phyloP scores from a whole-genome alignment of 331 rosid genomes.

The Acacia concinna region DNA sequence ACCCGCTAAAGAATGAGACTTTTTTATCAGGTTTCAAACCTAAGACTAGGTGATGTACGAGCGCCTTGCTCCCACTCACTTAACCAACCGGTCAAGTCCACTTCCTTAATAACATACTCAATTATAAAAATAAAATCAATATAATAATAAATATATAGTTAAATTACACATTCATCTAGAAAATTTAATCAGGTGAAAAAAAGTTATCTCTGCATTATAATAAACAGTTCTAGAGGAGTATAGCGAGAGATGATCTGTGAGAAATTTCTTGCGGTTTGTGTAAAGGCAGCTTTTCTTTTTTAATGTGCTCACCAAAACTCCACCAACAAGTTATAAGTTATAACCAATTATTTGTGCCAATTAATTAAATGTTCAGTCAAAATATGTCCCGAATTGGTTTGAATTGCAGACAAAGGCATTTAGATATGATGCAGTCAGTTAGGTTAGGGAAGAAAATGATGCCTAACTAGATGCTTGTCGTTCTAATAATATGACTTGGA shows the following conservation, averaged over 20 bases:
- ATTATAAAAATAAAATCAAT: too few relatives aligned
- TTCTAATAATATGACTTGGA: background rate
- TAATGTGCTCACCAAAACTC: constrained; percentile 5
- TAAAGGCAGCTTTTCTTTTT: background rate
- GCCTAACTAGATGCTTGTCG: background rate
- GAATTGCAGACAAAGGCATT: constrained; percentile 16
- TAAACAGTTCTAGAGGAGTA: too few relatives aligned
- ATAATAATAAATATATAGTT: too few relatives aligned
- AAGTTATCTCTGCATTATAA: too few relatives aligned
- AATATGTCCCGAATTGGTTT: constrained; percentile 10
- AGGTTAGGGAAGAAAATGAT: constrained; percentile 25
- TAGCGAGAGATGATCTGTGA: background rate
- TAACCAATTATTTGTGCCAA: constrained; percentile 1
- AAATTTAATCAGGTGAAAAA: too few relatives aligned
- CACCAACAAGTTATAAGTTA: constrained; percentile 8
- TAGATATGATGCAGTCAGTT: background rate
- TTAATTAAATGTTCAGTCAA: constrained; percentile 28
- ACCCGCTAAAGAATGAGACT: too few relatives aligned
- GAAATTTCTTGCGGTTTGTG: constrained; percentile 4
- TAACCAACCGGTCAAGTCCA: too few relatives aligned
- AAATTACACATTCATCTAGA: too few relatives aligned
- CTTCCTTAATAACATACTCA: too few relatives aligned
- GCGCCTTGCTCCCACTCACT: too few relatives aligned
- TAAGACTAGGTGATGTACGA: too few relatives aligned
- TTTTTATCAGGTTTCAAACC: too few relatives aligned